Evolutionary conservation across 2,329 filamentous ascomycete genomes (phyloP).

Genomic region (Elsinoe necatrix): DNA sequence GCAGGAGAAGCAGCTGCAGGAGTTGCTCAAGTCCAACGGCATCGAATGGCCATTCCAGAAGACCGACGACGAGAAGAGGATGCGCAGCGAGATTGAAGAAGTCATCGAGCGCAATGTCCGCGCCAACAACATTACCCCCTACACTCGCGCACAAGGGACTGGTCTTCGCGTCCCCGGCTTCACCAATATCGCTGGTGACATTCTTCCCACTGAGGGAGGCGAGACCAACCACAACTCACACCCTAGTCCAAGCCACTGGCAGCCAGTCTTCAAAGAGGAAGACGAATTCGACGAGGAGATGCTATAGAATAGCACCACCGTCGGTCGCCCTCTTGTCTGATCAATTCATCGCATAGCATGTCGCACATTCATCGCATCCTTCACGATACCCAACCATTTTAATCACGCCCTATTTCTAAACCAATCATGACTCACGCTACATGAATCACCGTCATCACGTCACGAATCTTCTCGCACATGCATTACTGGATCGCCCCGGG

Average conservation of each 20-base stretch:
- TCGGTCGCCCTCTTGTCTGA: not conserved
- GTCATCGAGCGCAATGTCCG: constrained; percentile 73
- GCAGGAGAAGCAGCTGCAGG: constrained; percentile 78
- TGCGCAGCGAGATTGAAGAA: constrained; percentile 87
- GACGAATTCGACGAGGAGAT: constrained; percentile 71
- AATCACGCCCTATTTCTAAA: constrained; percentile 1
- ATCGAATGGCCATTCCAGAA: constrained; percentile 70
- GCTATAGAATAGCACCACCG: not conserved
- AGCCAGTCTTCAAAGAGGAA: constrained; percentile 76
- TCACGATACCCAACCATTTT: constrained; percentile 10
- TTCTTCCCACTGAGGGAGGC: constrained; percentile 47
- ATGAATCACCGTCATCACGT: not conserved
- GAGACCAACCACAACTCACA: constrained; percentile 44
- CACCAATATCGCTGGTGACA: constrained; percentile 82
- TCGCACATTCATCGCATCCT: not conserved
- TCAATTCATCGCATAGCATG: not conserved
- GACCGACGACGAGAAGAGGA: constrained; percentile 86
- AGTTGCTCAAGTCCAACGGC: constrained; percentile 63
- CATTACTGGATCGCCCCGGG: constrained; percentile 4
- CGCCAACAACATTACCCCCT: constrained; percentile 33
- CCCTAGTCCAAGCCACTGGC: constrained; percentile 22
- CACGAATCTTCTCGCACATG: constrained; percentile 5
- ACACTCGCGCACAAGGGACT: constrained; percentile 73
- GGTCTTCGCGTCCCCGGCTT: constrained; percentile 87
- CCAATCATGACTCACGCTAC: constrained; percentile 8